A percentile compares a stretch with the other conserved stretches of the same genome.
Evolutionary conservation across 805 yeast species (phyloP).

Genomic region (Cyberlindnera saturnus): DNA sequence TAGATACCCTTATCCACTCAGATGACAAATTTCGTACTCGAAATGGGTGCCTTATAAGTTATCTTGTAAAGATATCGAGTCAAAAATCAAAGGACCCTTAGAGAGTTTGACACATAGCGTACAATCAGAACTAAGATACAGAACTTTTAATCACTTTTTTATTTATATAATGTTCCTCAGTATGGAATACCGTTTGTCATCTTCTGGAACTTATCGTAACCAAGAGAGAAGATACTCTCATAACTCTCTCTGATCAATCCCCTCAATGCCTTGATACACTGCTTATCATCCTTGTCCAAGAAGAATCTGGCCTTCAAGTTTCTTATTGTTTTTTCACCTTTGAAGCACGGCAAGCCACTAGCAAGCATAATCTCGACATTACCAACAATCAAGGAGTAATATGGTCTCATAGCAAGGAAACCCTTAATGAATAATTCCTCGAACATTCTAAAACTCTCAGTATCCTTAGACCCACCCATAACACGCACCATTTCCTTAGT

Average conservation of each 20-base stretch:
- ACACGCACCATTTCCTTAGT: conserved; percentile 95
- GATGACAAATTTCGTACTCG: too few species aligned
- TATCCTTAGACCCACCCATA: conserved; percentile 82
- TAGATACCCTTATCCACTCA: too few species aligned
- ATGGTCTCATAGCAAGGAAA: conserved; percentile 80
- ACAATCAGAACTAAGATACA: too few species aligned
- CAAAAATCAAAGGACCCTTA: too few species aligned
- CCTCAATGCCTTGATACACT: conserved; percentile 76
- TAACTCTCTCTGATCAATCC: conserved; percentile 71
- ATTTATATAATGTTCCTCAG: conserved; percentile 22
- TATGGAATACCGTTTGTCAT: conserved; percentile 97
- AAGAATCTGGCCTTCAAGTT: conserved; percentile 75
- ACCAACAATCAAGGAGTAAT: conserved; percentile 77
- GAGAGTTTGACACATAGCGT: too few species aligned
- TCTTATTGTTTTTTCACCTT: conserved; percentile 71
- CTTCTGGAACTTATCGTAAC: conserved; percentile 96
- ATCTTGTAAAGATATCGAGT: too few species aligned
- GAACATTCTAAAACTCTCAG: conserved; percentile 89
- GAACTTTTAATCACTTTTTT: too few species aligned
- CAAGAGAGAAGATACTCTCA: conserved; percentile 86
- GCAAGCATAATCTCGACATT: conserved; percentile 91
- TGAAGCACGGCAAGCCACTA: conserved; percentile 94
- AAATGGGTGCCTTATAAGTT: too few species aligned
- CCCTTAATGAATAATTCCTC: conserved; percentile 95
- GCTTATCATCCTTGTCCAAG: conserved; percentile 72